Conservation (phyloP, 257 asterid genomes). For the Cynanchum wilfordii region DNA sequence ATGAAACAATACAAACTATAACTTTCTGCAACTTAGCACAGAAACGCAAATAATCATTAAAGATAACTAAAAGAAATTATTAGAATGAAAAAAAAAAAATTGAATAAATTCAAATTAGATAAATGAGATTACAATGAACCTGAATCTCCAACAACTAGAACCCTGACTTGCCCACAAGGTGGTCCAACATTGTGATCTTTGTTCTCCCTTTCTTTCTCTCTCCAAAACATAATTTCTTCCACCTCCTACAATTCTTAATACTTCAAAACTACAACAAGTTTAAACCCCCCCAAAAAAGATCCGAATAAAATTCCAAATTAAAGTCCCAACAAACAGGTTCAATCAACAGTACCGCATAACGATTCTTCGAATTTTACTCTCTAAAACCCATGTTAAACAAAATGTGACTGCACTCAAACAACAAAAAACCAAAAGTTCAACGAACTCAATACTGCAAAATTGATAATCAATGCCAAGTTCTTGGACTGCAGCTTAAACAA, state of each 20-base stretch:
- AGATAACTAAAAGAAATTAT: not conserved
- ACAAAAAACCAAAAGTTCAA: not conserved
- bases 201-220: conserved; percentile 64
- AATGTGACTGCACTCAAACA: not conserved
- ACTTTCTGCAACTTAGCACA: not conserved
- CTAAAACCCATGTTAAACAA: not conserved
- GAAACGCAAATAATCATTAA: not conserved
- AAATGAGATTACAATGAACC: conserved; percentile 32
- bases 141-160: conserved; percentile 87
- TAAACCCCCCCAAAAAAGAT: not conserved
- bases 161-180: conserved; percentile 92
- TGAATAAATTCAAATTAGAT: not conserved
- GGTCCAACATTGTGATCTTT: conserved; percentile 82
- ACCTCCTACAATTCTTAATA: not conserved
- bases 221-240: conserved; percentile 66
- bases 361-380: not conserved
- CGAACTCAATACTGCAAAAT: not conserved
- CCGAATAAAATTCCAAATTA: not conserved
- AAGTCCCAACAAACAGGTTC: not conserved
- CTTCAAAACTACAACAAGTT: not conserved
- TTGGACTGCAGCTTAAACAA: not conserved
- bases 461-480: not conserved
- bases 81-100: not conserved
- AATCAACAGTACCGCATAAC: not conserved
- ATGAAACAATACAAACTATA: not conserved